Base-by-base conservation (phyloP, 202 grass and related monocot genomes). In the Bolboschoenoplectus hybrid region DNA sequence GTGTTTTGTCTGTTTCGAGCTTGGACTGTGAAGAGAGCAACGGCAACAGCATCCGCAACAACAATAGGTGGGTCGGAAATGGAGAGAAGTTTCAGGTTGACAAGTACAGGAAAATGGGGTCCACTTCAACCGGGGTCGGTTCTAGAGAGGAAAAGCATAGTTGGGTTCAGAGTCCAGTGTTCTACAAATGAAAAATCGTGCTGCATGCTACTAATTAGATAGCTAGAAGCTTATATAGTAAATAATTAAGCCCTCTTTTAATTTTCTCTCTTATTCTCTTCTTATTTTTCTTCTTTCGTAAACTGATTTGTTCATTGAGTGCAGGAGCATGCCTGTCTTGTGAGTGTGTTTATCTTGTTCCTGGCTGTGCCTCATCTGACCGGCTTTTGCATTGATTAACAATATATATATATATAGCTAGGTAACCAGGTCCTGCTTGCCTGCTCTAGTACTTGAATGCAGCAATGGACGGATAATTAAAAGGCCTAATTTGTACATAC, bases 1-100 rank as follows among this genome's bases (percentile, higher is more conserved):
- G 91, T 72, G 85, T 81, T 34, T 88, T 94, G 50, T 90, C 94
- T 0, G 91, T 97, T 61, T 94, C 90, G 8, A 97, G n/a, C 87
- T 97, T 91, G 3, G 88, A 91, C 57, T 84, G 80, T 7, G 94
- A 94, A 82, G 89, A 90, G 50, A 60, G 64, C 32, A 64, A 64
- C 74, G 9, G 44, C 53, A 63, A 63, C 44, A 63, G 45, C 26
- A 26, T 26, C 26, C 26, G 26, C 26, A 26, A 26, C 26, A 58
- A 80, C 9, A 50, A 83, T 2, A 34, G 69, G 81, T 0, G 61
- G 78, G 63, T n/a, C 41, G 43, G 67, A 52, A 77, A 88, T 41
- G 57, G 73, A 45, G 86, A 75, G 1, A 74, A 82, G 41, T 63
- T n/a, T 56, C 67, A 66, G 53, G 41, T 26, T 10, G 39, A 55